A percentile compares a stretch with the other conserved stretches of the same genome.
These are phyloP conservation scores for Galerina sulciceps DNA, from an alignment of 768 basidiomycete species.

Conservation along the genomic window DNA sequence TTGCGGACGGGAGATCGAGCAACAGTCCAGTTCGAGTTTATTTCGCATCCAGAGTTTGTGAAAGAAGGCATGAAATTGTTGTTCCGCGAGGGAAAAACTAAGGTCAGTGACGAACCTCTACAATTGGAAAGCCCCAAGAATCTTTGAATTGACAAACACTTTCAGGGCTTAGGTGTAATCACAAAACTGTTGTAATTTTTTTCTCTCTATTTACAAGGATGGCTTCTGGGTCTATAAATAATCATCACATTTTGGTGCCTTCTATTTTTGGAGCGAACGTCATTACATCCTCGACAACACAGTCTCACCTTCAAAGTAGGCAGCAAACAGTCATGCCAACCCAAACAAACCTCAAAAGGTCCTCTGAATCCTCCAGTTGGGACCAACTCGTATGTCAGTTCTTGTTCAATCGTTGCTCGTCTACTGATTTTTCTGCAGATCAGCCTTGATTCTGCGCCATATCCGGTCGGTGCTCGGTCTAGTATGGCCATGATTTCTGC, in stretches of 20 bases:
- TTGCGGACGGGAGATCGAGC: constrained; percentile 95
- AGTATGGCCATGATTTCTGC: constrained; percentile 31
- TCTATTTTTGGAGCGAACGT: constrained; percentile 19
- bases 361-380: constrained; percentile 22
- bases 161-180: constrained; percentile 77
- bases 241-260: neutral
- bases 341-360: constrained; percentile 12
- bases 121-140: neutral
- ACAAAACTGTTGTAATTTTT: constrained; percentile 62
- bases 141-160: constrained; percentile 9
- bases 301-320: neutral
- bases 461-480: constrained; percentile 33
- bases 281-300: constrained; percentile 13
- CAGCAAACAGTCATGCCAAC: constrained; percentile 11
- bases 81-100: constrained; percentile 95
- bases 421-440: constrained; percentile 18
- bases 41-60: constrained; percentile 88
- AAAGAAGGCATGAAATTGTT: constrained; percentile 93
- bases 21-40: constrained; percentile 94
- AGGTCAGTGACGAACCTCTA: constrained; percentile 50
- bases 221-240: neutral
- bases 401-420: neutral
- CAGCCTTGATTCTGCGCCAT: constrained; percentile 34
- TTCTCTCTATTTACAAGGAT: constrained; percentile 6
- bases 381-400: constrained; percentile 24